Evolutionary conservation across 1,284 basidiomycete species (phyloP), one percentile per base, ranked within the genome.

Genomic region (Puccinia coronata): DNA sequence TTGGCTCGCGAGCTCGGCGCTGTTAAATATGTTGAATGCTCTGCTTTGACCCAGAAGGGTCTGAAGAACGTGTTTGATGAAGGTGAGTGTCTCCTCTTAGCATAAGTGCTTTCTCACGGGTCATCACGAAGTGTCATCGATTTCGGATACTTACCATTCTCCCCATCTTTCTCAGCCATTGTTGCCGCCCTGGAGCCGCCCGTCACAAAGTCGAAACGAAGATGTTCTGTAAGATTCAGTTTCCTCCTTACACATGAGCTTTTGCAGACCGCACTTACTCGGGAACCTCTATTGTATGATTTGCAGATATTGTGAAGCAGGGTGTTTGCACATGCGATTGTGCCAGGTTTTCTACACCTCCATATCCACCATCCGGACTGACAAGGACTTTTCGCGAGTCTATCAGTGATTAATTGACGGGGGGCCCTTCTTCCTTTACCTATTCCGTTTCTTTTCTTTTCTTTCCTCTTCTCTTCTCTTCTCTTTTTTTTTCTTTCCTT

Each of bases 61-160:
- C 88, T 99, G 87, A 99, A 99, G 92, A 98, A 98, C 87, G 96
- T 99, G 82, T 99, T 99, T 87, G 96, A 99, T 87, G 97, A 99
- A 92, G 94, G 77, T 79, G n/a, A 31, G 49, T 28, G 41, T 34
- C 16, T 20, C 11, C 18, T 51, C 39, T n/a, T n/a, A 4, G 34
- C 28, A 34, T 23, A n/a, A n/a, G n/a, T n/a, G 23, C 55, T 57
- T 9, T 57, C 8, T 31, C 34, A 6, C 28, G 11, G 12, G 14
- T 20, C 4, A 12, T 49, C 34, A 23, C 25, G 39, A 18, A 25
- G 34, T 34, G 6, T 67, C 18, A 67, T 47, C 31, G 31, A 51
- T 31, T 51, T 43, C 18, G 51, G 12, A 43, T 25, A 20, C 36
- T 31, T 0, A 34, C 36, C 28, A n/a, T n/a, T n/a, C n/a, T n/a